Evolutionary conservation across 257 asterid species (phyloP).

Genomic region (Coffea eugenioides): DNA sequence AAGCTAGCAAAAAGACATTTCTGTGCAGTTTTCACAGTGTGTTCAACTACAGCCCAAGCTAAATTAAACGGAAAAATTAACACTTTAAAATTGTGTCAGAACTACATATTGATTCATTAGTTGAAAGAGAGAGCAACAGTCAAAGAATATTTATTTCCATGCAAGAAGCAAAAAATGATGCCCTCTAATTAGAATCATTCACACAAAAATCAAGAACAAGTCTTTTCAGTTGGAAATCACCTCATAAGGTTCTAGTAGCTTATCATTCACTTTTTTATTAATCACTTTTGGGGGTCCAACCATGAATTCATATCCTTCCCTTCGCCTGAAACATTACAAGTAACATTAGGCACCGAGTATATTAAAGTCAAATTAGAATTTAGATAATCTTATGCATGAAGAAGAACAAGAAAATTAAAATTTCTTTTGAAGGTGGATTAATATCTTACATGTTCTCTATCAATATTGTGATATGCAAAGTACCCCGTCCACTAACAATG

Average conservation of each 20-base stretch:
- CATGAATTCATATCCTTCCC: slow-evolving; percentile 99
- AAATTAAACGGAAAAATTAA: no score
- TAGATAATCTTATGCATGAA: not conserved
- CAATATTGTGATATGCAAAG: slow-evolving; percentile 88
- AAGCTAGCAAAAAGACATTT: not conserved
- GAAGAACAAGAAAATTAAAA: not conserved
- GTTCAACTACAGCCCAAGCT: not conserved
- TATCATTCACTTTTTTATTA: slow-evolving; percentile 72
- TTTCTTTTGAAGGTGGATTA: not conserved
- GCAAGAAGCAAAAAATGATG: not conserved
- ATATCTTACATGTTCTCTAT: slow-evolving; percentile 86
- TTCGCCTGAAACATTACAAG: slow-evolving; percentile 60
- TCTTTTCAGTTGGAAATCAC: slow-evolving; percentile 28
- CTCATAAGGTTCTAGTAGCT: slow-evolving; percentile 89
- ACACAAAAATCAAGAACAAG: not conserved
- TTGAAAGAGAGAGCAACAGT: not conserved
- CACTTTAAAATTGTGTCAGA: not conserved
- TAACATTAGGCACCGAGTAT: slow-evolving; percentile 20
- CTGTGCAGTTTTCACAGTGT: not conserved
- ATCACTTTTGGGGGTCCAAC: slow-evolving; percentile 99
- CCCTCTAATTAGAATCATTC: not conserved
- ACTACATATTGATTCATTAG: not conserved
- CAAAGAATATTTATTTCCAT: not conserved
- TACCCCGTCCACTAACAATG: slow-evolving; percentile 93
- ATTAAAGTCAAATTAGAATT: slow-evolving; percentile 3